Evolutionary conservation across 2,329 filamentous ascomycete genomes (phyloP).

Genomic region (Biscogniauxia marginata): DNA sequence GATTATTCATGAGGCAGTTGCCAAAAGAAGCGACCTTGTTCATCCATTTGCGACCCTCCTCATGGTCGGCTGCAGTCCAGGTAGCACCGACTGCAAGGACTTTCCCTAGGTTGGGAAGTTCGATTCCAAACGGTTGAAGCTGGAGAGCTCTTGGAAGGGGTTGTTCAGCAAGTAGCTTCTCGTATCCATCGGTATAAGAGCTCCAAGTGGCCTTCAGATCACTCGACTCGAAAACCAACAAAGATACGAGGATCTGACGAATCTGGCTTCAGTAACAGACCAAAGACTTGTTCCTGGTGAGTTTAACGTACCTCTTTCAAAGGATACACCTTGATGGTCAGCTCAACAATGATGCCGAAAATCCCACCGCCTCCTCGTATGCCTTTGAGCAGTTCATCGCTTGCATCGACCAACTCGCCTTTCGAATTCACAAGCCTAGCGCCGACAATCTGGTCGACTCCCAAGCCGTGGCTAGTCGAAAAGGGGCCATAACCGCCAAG

Average conservation of each 20-base stretch:
- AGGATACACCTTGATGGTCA: conserved; percentile 40
- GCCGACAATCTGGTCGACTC: conserved; percentile 37
- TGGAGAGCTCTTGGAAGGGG: conserved; percentile 18
- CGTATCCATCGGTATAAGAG: conserved; percentile 16
- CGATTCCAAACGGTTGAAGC: conserved; percentile 30
- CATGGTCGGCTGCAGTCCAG: conserved; percentile 35
- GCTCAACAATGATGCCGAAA: conserved; percentile 40
- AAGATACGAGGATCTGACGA: conserved; percentile 25
- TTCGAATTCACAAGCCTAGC: conserved; percentile 38
- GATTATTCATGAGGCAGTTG: conserved; percentile 15
- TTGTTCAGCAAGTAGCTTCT: conserved; percentile 13
- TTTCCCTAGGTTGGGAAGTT: conserved; percentile 31
- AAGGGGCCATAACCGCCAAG: conserved; percentile 36
- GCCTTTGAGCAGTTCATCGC: conserved; percentile 36
- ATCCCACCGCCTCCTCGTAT: conserved; percentile 40
- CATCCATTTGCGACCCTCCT: conserved; percentile 18
- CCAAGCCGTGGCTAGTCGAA: conserved; percentile 33
- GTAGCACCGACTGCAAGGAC: conserved; percentile 27
- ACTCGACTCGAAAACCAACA: conserved; percentile 31
- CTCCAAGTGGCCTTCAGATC: conserved; percentile 19
- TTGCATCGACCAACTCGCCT: conserved; percentile 37
- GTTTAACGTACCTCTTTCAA: conserved; percentile 27
- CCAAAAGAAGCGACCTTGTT: conserved; percentile 11
- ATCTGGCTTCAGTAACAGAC: background rate
- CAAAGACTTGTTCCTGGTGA: background rate